Evolutionary conservation across 805 yeast genomes (phyloP).

Genomic region (Helenozyma baotianmanensis): DNA sequence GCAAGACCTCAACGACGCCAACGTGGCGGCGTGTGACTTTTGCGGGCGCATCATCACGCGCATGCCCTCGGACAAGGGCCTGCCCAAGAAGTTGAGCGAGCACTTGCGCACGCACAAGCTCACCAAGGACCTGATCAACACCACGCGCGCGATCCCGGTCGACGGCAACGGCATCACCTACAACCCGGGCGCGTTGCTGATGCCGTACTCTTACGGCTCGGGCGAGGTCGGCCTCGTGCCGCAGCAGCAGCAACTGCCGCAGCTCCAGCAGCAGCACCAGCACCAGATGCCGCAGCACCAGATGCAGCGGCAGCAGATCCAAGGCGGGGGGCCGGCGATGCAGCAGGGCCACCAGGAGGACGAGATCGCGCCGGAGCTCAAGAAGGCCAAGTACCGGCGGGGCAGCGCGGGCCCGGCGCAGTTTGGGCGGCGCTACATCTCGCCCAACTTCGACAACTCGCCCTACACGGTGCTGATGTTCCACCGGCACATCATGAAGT

Average conservation of each 20-base stretch:
- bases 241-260: conserved; percentile 5
- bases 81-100: conserved; percentile 55
- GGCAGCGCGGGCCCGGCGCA: conserved; percentile 1
- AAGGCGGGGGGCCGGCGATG: neutral
- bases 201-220: conserved; percentile 4
- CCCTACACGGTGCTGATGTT: conserved; percentile 44
- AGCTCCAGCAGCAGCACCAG: conserved; percentile 2
- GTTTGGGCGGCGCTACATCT: conserved; percentile 4
- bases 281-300: conserved; percentile 4
- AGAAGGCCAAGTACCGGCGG: conserved; percentile 4
- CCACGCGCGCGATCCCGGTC: conserved; percentile 34
- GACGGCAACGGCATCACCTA: conserved; percentile 36
- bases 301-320: neutral
- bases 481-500: conserved; percentile 47
- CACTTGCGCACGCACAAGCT: conserved; percentile 54
- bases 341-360: conserved; percentile 3
- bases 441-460: conserved; percentile 27
- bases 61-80: conserved; percentile 50
- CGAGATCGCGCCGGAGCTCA: conserved; percentile 2
- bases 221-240: neutral
- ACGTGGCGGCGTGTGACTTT: conserved; percentile 50
- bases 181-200: conserved; percentile 27
- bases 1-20: conserved; percentile 45
- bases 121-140: conserved; percentile 35
- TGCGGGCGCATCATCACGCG: conserved; percentile 49